Conservation (phyloP, 768 basidiomycete genomes). For the Trametes meyenii region DNA sequence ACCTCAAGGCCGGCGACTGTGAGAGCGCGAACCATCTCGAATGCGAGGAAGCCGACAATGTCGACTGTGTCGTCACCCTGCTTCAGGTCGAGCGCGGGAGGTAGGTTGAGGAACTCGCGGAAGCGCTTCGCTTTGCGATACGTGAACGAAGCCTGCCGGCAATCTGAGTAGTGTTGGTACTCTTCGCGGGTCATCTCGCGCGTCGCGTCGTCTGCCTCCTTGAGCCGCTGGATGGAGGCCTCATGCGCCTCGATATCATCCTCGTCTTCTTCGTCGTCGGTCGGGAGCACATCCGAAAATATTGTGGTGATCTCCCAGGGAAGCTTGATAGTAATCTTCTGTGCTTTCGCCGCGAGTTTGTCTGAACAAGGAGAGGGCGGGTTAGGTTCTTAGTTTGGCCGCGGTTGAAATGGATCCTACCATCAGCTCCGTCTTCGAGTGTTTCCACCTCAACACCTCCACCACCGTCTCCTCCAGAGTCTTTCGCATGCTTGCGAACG, state of each 20-base stretch:
- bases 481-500: slow-evolving; percentile 93
- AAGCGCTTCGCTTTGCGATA: slow-evolving; percentile 98
- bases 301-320: slow-evolving; percentile 95
- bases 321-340: slow-evolving; percentile 92
- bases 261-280: slow-evolving; percentile 95
- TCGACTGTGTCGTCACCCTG: slow-evolving; percentile 94
- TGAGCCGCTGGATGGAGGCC: slow-evolving; percentile 86
- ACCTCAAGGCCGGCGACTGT: slow-evolving; percentile 87
- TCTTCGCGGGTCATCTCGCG: slow-evolving; percentile 96
- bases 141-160: slow-evolving; percentile 94
- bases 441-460: slow-evolving; percentile 82
- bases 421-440: slow-evolving; percentile 82
- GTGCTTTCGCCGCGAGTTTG: slow-evolving; percentile 79
- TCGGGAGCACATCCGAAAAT: slow-evolving; percentile 87
- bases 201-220: slow-evolving; percentile 94
- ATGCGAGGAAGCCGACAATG: slow-evolving; percentile 95
- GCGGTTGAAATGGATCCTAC: slow-evolving; percentile 39
- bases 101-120: slow-evolving; percentile 90
- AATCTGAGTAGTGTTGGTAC: slow-evolving; percentile 96
- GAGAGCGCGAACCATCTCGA: slow-evolving; percentile 95
- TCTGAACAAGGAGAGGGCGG: slow-evolving; percentile 46
- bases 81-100: slow-evolving; percentile 83
- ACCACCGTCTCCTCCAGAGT: slow-evolving; percentile 80
- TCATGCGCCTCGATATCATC: slow-evolving; percentile 96
- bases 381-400: background rate